A percentile compares a stretch with the other conserved stretches of the same genome.
Conservation (phyloP, 768 basidiomycete species). For the Lepiota venenata region DNA sequence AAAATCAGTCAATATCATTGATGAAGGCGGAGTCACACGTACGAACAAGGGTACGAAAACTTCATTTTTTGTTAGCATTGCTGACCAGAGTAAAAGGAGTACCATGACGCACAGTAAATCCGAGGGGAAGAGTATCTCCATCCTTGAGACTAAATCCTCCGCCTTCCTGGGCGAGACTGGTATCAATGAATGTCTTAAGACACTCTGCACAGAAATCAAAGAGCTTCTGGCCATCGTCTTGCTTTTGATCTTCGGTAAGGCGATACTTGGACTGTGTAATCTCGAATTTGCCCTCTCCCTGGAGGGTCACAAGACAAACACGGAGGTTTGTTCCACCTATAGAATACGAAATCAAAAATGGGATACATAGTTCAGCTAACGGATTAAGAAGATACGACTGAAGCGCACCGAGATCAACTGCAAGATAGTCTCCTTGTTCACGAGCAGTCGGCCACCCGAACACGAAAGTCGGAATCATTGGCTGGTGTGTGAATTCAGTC, state of each 20-base stretch:
- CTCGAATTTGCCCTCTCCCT: conserved; percentile 95
- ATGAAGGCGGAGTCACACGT: conserved; percentile 28
- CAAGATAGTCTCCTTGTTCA: conserved; percentile 88
- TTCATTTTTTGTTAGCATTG: conserved; percentile 21
- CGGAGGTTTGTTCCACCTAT: conserved; percentile 95
- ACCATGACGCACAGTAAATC: conserved; percentile 78
- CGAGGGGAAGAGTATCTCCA: conserved; percentile 70
- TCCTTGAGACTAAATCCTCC: conserved; percentile 45
- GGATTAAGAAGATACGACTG: conserved; percentile 11
- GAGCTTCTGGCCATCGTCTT: conserved; percentile 90
- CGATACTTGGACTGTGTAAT: conserved; percentile 98
- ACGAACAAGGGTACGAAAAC: conserved; percentile 97
- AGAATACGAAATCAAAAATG: not conserved
- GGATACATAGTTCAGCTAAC: conserved; percentile 5
- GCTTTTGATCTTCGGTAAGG: conserved; percentile 96
- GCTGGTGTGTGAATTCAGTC: conserved; percentile 39
- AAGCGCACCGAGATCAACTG: conserved; percentile 77
- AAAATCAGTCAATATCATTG: not conserved
- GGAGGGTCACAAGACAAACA: conserved; percentile 91
- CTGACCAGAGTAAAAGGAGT: conserved; percentile 2
- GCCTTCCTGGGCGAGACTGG: conserved; percentile 50
- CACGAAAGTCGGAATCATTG: conserved; percentile 96
- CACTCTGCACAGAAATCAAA: conserved; percentile 99
- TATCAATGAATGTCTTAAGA: conserved; percentile 82
- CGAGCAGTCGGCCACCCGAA: conserved; percentile 93